Evolutionary conservation across 1,284 basidiomycete genomes (phyloP).

Genomic region (Anthracocystis walkeri): DNA sequence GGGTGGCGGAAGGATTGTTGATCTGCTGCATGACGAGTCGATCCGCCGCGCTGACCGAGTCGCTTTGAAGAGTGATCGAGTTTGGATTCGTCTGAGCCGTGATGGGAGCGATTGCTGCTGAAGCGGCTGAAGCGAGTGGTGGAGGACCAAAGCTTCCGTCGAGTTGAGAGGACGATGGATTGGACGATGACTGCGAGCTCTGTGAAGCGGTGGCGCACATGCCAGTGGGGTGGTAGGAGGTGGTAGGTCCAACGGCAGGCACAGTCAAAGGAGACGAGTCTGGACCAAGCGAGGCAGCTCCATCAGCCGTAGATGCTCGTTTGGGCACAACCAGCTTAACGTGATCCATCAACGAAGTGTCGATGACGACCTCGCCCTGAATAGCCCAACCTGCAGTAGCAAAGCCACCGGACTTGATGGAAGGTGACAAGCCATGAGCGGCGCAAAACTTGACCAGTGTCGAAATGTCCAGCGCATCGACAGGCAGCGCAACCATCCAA

Average conservation of each 20-base stretch:
- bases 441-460: constrained; percentile 73
- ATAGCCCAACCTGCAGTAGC: constrained; percentile 89
- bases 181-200: constrained; percentile 3
- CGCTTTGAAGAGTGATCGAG: constrained; percentile 25
- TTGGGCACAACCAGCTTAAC: constrained; percentile 76
- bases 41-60: constrained; percentile 25
- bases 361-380: constrained; percentile 83
- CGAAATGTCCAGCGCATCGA: constrained; percentile 45
- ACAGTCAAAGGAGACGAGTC: constrained; percentile 39
- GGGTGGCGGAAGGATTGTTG: constrained; percentile 5
- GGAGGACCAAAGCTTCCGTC: background rate
- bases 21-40: constrained; percentile 16
- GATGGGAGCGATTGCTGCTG: constrained; percentile 21
- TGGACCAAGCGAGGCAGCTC: background rate
- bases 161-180: constrained; percentile 9
- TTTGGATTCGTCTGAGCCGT: constrained; percentile 13
- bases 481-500: constrained; percentile 55
- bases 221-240: constrained; percentile 24
- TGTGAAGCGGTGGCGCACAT: constrained; percentile 19
- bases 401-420: constrained; percentile 87
- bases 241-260: constrained; percentile 13
- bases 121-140: constrained; percentile 8
- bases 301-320: constrained; percentile 1
- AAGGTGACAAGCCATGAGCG: constrained; percentile 78
- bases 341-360: constrained; percentile 78